Percentiles rank a stretch among this genome's conserved stretches.
Conservation (phyloP, 1,284 basidiomycete species). For the Mycena sp. region DNA sequence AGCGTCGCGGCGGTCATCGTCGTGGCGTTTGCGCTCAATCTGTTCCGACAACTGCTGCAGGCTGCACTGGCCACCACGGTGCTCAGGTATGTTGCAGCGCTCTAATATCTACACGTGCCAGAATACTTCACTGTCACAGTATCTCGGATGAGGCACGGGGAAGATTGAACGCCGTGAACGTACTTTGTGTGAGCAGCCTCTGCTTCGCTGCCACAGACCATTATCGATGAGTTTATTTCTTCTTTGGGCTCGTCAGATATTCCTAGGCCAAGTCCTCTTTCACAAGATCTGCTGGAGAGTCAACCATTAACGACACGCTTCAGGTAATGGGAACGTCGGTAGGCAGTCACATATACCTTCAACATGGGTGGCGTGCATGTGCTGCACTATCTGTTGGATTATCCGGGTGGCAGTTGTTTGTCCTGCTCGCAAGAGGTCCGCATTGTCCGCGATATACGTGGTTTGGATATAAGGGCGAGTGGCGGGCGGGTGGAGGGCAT, state of each 20-base stretch:
- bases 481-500: too few relatives aligned
- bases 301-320: neutral
- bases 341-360: constrained; percentile 66
- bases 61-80: constrained; percentile 51
- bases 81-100: constrained; percentile 42
- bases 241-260: constrained; percentile 52
- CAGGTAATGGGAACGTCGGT: constrained; percentile 67
- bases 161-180: constrained; percentile 68
- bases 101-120: neutral
- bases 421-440: constrained; percentile 62
- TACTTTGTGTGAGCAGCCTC: constrained; percentile 56
- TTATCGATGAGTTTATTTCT: neutral
- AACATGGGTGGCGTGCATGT: constrained; percentile 67
- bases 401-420: constrained; percentile 52
- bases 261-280: constrained; percentile 59
- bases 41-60: constrained; percentile 54
- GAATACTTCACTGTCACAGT: constrained; percentile 38
- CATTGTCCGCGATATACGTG: constrained; percentile 60
- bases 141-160: constrained; percentile 65
- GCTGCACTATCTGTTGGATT: constrained; percentile 61
- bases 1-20: constrained; percentile 65
- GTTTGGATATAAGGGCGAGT: constrained; percentile 68
- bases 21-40: constrained; percentile 50
- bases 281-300: too few relatives aligned
- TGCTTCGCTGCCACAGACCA: constrained; percentile 2